A percentile compares a stretch with the other conserved stretches of the same genome.
These are phyloP conservation scores for Nowakowskiella sp. DNA, from an alignment of 192 early-diverging fungal genomes.

Conservation along the genomic window DNA sequence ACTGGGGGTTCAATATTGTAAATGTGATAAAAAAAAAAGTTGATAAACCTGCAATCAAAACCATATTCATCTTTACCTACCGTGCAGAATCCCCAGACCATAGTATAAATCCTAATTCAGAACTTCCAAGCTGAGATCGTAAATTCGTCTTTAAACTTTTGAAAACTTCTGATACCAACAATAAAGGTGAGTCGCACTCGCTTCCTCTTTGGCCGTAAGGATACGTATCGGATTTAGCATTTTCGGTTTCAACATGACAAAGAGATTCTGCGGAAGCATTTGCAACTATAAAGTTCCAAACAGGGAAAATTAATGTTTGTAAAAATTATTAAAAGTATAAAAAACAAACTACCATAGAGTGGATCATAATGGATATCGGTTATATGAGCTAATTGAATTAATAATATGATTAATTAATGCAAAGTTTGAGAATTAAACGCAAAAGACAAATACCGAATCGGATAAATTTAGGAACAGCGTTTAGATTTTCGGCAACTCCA, in stretches of 20 bases:
- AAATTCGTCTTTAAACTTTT: slow-evolving; percentile 17
- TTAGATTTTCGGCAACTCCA: too few relatives aligned
- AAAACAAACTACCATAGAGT: slow-evolving; percentile 2
- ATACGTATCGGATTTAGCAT: neutral
- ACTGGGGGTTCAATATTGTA: neutral
- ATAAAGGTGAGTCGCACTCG: slow-evolving; percentile 23
- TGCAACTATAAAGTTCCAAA: slow-evolving; percentile 3
- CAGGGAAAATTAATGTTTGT: too few relatives aligned
- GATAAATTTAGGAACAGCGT: too few relatives aligned
- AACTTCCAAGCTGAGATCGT: slow-evolving; percentile 3
- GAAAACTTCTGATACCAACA: too few relatives aligned
- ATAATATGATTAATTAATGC: too few relatives aligned
- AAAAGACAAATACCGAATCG: too few relatives aligned
- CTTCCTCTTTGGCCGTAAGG: slow-evolving; percentile 25
- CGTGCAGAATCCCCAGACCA: slow-evolving; percentile 38
- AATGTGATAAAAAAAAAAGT: too few relatives aligned
- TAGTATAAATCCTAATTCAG: slow-evolving; percentile 25
- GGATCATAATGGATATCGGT: slow-evolving; percentile 33
- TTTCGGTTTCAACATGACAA: neutral
- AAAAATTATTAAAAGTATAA: neutral
- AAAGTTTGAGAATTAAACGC: too few relatives aligned
- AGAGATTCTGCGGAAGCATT: slow-evolving; percentile 5
- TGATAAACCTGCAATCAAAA: too few relatives aligned
- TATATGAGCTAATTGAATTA: slow-evolving; percentile 22
- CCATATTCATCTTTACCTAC: neutral